Percentiles rank a stretch among this genome's conserved stretches.
Conservation (phyloP, 2,329 filamentous ascomycete species). For the Aspergillus pseudoterreus region DNA sequence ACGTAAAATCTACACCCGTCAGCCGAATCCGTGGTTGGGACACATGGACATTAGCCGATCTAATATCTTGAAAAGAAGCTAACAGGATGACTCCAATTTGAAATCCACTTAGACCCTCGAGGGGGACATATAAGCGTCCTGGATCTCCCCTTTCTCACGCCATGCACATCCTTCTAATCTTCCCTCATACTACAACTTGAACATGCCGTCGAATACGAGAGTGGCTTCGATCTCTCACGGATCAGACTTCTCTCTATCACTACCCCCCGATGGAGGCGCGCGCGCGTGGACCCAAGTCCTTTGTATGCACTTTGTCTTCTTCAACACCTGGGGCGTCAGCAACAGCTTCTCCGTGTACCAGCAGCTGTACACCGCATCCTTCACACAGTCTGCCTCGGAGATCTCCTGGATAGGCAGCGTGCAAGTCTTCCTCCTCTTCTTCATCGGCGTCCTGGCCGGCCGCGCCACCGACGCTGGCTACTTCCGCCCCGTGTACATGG, state of each 20-base stretch:
- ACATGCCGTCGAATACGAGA: too few species aligned
- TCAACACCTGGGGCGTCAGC: slow-evolving; percentile 29
- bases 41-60: too few species aligned
- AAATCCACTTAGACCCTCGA: too few species aligned
- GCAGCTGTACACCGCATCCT: slow-evolving; percentile 35
- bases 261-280: slow-evolving; percentile 13
- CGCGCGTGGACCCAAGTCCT: slow-evolving; percentile 31
- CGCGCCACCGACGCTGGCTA: slow-evolving; percentile 40
- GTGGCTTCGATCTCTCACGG: too few species aligned
- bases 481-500: slow-evolving; percentile 25
- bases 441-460: slow-evolving; percentile 39
- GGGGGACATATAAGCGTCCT: too few species aligned
- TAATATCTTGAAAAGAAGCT: too few species aligned
- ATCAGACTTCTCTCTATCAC: background rate
- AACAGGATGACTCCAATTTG: too few species aligned
- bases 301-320: slow-evolving; percentile 22
- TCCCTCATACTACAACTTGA: too few species aligned
- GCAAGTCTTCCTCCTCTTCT: slow-evolving; percentile 43
- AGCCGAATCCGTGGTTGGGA: too few species aligned
- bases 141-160: too few species aligned
- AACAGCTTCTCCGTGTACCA: slow-evolving; percentile 43
- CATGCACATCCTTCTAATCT: too few species aligned
- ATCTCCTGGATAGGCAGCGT: slow-evolving; percentile 44
- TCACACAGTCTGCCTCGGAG: slow-evolving; percentile 28
- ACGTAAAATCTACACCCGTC: too few species aligned